Percentiles rank a stretch among this genome's conserved stretches.
phyloP scores from a whole-genome alignment of 2,329 filamentous ascomycete species.

The Chaetomium globosum region DNA sequence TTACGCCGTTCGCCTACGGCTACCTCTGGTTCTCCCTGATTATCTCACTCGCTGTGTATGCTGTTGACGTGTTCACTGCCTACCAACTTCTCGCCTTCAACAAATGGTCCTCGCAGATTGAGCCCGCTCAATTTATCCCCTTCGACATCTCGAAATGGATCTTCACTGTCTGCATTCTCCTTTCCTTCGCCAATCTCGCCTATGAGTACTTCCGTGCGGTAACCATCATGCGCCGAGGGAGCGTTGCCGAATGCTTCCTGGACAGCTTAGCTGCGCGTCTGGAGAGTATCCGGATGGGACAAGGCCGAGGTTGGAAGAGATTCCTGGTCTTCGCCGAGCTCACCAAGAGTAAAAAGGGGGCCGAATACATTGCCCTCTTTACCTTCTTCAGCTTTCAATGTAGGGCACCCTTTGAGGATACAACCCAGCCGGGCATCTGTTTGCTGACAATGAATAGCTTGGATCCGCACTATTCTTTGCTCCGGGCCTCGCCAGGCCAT shows the following conservation, averaged over 20 bases:
- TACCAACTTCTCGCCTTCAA: slow-evolving; percentile 88
- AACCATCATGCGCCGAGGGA: slow-evolving; percentile 79
- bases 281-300: slow-evolving; percentile 76
- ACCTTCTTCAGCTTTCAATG: slow-evolving; percentile 78
- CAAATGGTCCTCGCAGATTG: slow-evolving; percentile 81
- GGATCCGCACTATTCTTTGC: slow-evolving; percentile 85
- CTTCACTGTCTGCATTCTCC: slow-evolving; percentile 87
- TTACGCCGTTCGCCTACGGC: slow-evolving; percentile 75
- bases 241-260: slow-evolving; percentile 88
- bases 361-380: slow-evolving; percentile 87
- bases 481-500: slow-evolving; percentile 90
- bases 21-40: slow-evolving; percentile 81
- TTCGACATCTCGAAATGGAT: slow-evolving; percentile 89
- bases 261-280: slow-evolving; percentile 83
- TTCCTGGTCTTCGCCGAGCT: slow-evolving; percentile 92
- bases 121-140: slow-evolving; percentile 69
- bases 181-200: slow-evolving; percentile 79
- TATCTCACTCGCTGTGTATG: slow-evolving; percentile 81
- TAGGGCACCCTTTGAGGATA: slow-evolving; percentile 43
- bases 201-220: slow-evolving; percentile 80
- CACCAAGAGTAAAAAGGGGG: slow-evolving; percentile 88
- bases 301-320: slow-evolving; percentile 78
- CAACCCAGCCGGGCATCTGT: not conserved
- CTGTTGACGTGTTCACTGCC: slow-evolving; percentile 88
- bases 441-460: slow-evolving; percentile 57